phyloP scores from a whole-genome alignment of 2,329 filamentous ascomycete species.

The Mycosphaerella sp. region DNA sequence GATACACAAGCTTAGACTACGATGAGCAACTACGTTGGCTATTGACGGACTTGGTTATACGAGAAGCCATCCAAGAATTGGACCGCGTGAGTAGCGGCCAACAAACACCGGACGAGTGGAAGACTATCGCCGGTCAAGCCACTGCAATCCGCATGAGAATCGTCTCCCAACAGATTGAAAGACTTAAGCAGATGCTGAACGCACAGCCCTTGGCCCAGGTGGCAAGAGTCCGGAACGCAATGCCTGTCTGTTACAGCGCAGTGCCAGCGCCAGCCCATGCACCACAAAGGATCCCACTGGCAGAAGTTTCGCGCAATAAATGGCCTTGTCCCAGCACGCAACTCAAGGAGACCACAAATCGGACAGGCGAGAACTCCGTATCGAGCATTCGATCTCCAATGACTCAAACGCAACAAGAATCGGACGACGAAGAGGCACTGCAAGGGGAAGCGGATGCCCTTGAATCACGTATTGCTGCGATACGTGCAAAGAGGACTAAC shows the following conservation, averaged over 20 bases:
- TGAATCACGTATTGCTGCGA: slow-evolving; percentile 15
- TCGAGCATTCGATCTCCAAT: background rate
- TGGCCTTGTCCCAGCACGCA: background rate
- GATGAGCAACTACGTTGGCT: slow-evolving; percentile 3
- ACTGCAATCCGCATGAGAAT: background rate
- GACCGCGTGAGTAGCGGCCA: background rate
- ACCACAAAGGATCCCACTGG: background rate
- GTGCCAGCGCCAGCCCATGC: background rate
- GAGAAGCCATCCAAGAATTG: background rate
- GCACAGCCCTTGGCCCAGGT: background rate
- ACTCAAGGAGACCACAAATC: background rate
- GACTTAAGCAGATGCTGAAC: background rate
- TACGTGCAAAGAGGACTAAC: slow-evolving; percentile 11
- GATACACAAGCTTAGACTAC: background rate
- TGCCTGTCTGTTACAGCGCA: background rate
- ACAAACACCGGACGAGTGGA: background rate
- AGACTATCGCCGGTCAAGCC: background rate
- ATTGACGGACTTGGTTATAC: background rate
- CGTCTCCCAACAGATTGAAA: background rate
- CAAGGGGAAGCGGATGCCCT: slow-evolving; percentile 9
- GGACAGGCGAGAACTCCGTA: background rate
- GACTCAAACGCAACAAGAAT: background rate
- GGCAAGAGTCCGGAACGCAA: background rate
- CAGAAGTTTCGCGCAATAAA: background rate
- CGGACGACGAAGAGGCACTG: slow-evolving; percentile 16